These are phyloP conservation scores for Citrus mangshanensis DNA, from an alignment of 345 rosid genomes.

Conservation along the genomic window DNA sequence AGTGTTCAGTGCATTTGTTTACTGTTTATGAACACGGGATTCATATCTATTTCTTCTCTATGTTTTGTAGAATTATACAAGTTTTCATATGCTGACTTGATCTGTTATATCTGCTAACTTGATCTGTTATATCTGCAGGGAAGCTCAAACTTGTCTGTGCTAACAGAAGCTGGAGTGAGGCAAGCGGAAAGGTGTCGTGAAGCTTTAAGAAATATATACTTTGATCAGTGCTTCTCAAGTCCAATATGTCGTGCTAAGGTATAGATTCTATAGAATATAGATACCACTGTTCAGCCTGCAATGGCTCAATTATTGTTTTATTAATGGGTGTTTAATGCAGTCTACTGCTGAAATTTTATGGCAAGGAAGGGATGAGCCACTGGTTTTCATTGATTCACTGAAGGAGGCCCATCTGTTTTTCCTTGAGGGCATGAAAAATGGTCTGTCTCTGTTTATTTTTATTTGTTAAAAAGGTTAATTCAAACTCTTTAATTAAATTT, in stretches of 20 bases:
- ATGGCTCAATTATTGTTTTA: background rate
- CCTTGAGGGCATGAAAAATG: slow-evolving; percentile 78
- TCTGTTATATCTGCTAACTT: slow-evolving; percentile 6
- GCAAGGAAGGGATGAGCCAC: slow-evolving; percentile 51
- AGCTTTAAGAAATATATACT: slow-evolving; percentile 41
- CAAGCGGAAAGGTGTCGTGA: slow-evolving; percentile 55
- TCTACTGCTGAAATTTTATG: slow-evolving; percentile 58
- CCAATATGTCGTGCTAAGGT: slow-evolving; percentile 73
- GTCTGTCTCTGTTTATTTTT: slow-evolving; percentile 29
- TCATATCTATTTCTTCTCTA: background rate
- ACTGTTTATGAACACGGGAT: background rate
- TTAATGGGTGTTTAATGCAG: slow-evolving; percentile 30
- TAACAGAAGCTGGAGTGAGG: slow-evolving; percentile 56
- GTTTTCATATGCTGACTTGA: background rate
- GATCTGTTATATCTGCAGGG: slow-evolving; percentile 30
- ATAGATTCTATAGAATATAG: background rate
- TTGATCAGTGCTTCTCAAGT: slow-evolving; percentile 56
- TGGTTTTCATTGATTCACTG: slow-evolving; percentile 60
- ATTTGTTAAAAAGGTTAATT: background rate
- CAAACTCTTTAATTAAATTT: background rate
- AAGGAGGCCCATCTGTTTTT: slow-evolving; percentile 57
- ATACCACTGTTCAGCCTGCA: background rate
- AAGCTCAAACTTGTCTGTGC: slow-evolving; percentile 58
- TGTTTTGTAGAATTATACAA: background rate
- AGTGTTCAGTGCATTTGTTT: background rate